Base-by-base conservation (phyloP, 2,329 filamentous ascomycete species). In the Fusarium xyrophilum region DNA sequence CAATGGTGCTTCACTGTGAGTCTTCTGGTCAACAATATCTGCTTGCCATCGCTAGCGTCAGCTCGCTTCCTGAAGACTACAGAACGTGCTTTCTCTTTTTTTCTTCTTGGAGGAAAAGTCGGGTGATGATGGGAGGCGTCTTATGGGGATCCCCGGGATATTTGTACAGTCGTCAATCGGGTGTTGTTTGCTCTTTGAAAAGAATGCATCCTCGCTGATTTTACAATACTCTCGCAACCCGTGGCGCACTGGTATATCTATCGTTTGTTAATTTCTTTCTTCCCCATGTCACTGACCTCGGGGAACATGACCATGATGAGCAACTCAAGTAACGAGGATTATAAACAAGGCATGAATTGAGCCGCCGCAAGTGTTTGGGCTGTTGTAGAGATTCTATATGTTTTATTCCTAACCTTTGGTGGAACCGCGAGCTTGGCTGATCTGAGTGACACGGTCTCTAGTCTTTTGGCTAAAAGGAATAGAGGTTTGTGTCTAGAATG, bases 1-100 rank as follows among this genome's bases (percentile, higher is more conserved):
- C 70, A 73, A 71, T 73, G 67, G 68, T 74, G 65, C 70, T 73
- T 71, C 72, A 60, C 68, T 71, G 76, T 77, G 76, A 77, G 73
- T 72, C 68, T 58, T 62, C 38, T 55, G 69, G 60, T 62, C 63
- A 69, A 74, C 61, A 68, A 74, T 51, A 68, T 52, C 53, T 69
- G 62, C 65, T 74, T 53, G 65, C 57, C 52, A 60, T 62, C 55
- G 63, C 39, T 39, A 65, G 63, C 68, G 61, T 63, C 68, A 70
- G 70, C 65, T 73, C 67, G 61, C 65, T 35, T 33, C 61, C 48
- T 56, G 69, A 71, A 68, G 71, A 71, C 66, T 62, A 62, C 68
- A 71, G 65, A 69, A 72, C 63, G 68, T 70, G 62, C 69, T 73
- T 72, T 73, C 63, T 72, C 69, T 74, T 70, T 74, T 74, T 71